Percentiles rank a stretch among this genome's conserved stretches.
Conservation (phyloP, 2,329 filamentous ascomycete genomes). For the Endothia cerciana region DNA sequence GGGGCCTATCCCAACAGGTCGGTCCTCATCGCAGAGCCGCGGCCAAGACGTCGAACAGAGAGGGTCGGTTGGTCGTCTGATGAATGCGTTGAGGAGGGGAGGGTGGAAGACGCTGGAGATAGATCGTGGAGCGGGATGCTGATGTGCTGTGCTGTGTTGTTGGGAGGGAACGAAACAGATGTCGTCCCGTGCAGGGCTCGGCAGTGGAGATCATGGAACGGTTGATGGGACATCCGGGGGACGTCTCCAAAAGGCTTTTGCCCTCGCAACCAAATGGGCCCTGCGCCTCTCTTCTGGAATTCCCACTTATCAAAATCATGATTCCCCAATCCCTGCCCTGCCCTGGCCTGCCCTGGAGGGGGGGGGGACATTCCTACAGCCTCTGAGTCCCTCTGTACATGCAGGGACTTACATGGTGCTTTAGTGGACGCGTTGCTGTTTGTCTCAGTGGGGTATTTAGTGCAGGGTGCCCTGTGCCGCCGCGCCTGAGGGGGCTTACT, state of each 20-base stretch:
- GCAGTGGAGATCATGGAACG: neutral
- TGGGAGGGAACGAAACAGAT: neutral
- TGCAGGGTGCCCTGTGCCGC: neutral
- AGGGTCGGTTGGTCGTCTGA: neutral
- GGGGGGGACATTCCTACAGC: no score
- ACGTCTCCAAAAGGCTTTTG: no score
- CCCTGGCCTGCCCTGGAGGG: no score
- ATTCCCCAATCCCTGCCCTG: no score
- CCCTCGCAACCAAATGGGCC: no score
- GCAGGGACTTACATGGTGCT: neutral
- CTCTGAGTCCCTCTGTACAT: neutral
- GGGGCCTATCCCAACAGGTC: neutral
- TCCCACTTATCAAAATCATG: neutral
- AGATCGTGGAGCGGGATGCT: neutral
- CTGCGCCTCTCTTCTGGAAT: neutral
- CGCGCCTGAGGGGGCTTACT: neutral
- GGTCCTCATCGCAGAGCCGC: neutral
- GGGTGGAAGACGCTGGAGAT: neutral
- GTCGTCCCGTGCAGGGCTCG: neutral
- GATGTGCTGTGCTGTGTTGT: neutral
- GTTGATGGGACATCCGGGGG: neutral
- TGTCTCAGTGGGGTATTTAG: no score
- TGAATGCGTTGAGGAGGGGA: neutral
- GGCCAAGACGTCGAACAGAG: neutral
- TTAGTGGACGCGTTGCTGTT: slow-evolving; percentile 4